A percentile compares a stretch with the other conserved stretches of the same genome.
phyloP scores from a whole-genome alignment of 352 stramenopile genomes.

The Phytophthora sansomeana region DNA sequence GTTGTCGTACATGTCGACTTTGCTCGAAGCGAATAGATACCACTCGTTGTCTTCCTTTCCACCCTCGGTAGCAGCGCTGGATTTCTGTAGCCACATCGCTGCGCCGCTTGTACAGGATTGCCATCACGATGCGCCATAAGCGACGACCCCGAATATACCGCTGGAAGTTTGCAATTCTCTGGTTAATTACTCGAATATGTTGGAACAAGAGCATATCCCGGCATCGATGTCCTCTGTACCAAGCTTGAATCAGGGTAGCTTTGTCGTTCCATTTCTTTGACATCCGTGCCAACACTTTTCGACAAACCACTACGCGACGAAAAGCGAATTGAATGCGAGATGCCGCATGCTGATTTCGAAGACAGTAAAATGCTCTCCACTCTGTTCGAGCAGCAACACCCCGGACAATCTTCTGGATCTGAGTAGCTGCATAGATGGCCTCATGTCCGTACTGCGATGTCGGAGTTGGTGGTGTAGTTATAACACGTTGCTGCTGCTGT shows the following conservation, averaged over 20 bases:
- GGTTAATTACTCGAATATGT: slow-evolving; percentile 38
- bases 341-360: slow-evolving; percentile 46
- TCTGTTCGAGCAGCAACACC: slow-evolving; percentile 42
- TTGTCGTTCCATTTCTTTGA: slow-evolving; percentile 26
- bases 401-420: slow-evolving; percentile 64
- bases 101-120: slow-evolving; percentile 41
- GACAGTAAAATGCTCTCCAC: slow-evolving; percentile 49
- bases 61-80: slow-evolving; percentile 52
- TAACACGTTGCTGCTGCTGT: slow-evolving; percentile 10
- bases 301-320: slow-evolving; percentile 30
- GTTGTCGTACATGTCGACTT: slow-evolving; percentile 42
- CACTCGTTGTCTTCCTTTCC: slow-evolving; percentile 36
- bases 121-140: slow-evolving; percentile 54
- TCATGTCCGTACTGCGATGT: slow-evolving; percentile 49
- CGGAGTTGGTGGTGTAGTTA: neutral
- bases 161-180: slow-evolving; percentile 51
- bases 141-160: slow-evolving; percentile 50
- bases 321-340: slow-evolving; percentile 48
- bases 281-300: slow-evolving; percentile 35
- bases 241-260: slow-evolving; percentile 51
- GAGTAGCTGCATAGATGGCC: slow-evolving; percentile 61
- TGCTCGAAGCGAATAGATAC: slow-evolving; percentile 48
- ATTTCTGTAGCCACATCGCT: slow-evolving; percentile 38
- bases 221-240: slow-evolving; percentile 48
- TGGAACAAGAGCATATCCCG: slow-evolving; percentile 38